Evolutionary conservation across 306 rosid species (phyloP), one percentile per base, ranked within the genome.

Genomic region (Cicer cuneatum): DNA sequence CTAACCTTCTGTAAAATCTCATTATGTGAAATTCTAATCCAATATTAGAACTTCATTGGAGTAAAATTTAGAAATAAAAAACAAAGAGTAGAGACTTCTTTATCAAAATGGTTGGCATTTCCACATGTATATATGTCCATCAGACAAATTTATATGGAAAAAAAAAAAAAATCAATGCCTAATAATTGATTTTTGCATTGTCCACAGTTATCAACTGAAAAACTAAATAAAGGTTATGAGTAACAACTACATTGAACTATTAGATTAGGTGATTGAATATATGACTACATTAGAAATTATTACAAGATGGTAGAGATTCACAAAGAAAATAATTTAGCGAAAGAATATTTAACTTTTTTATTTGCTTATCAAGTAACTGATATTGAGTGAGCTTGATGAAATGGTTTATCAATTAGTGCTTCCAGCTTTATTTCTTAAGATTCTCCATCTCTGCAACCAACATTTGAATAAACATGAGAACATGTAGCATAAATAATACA

Each of bases 371-470:
- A 29, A 84, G 85, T 18, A 69, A 88, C 87, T 54, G 85, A 14
- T 78, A 72, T 72, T 76, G 68, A 85, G 87, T 4, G 84, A 60
- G 73, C 84, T 81, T 18, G 72, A 69, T 19, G 74, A 57, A 71
- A 53, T 74, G 77, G 77, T 59, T 82, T 81, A 85, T 56, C 72
- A 66, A 68, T 69, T 85, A 71, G 60, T 61, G 66, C 71, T 82
- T 8, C 66, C 81, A 40, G 42, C 78, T 21, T 74, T 78, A 86
- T 82, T 90, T 79, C 83, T 80, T 77, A 90, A 83, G 66, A 74
- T 83, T 74, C 83, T 83, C 98, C 96, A 93, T 77, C 96, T 85
- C 98, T 93, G 88, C 83, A 79, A 43, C 73, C 33, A 53, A 8
- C 8, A 71, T 65, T 71, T 66, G 43, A n/a, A 82, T 54, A 56